Conservation (phyloP, 2,329 filamentous ascomycete genomes). For the Neurospora sp. region DNA sequence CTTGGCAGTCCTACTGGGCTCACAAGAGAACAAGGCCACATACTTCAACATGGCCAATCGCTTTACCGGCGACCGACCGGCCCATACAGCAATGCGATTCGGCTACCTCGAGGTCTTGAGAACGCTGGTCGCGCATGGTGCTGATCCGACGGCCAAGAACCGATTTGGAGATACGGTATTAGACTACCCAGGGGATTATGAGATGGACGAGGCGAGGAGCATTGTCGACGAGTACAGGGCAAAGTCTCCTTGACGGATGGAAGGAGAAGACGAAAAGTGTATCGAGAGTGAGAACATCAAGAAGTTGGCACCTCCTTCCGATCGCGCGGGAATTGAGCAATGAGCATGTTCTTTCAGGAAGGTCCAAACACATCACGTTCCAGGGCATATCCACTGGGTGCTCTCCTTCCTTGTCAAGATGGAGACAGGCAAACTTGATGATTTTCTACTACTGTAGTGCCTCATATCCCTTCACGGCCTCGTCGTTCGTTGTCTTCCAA, state of each 20-base stretch:
- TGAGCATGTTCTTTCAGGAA: not conserved
- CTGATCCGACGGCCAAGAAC: conserved; percentile 16
- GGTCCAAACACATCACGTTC: not conserved
- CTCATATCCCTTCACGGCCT: not conserved
- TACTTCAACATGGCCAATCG: conserved; percentile 17
- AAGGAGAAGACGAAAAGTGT: not conserved
- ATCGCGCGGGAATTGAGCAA: not conserved
- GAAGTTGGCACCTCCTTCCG: not conserved
- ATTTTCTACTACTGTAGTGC: not conserved
- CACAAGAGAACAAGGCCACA: conserved; percentile 1
- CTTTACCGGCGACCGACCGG: conserved; percentile 14
- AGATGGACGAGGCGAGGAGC: conserved; percentile 12
- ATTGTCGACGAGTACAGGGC: conserved; percentile 12
- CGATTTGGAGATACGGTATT: conserved; percentile 14
- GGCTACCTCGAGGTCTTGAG: conserved; percentile 14
- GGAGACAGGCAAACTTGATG: not conserved
- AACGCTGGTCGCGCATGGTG: conserved; percentile 12
- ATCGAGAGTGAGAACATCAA: not conserved
- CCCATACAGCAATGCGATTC: conserved; percentile 16
- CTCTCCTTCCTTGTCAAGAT: not conserved
- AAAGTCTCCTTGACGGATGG: not conserved
- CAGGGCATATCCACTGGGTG: not conserved
- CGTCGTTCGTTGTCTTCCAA: not conserved
- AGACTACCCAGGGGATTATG: conserved; percentile 15
- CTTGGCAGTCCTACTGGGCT: conserved; percentile 9